Conservation (phyloP, 179 eudicot genomes). For the Spergularia azorica region DNA sequence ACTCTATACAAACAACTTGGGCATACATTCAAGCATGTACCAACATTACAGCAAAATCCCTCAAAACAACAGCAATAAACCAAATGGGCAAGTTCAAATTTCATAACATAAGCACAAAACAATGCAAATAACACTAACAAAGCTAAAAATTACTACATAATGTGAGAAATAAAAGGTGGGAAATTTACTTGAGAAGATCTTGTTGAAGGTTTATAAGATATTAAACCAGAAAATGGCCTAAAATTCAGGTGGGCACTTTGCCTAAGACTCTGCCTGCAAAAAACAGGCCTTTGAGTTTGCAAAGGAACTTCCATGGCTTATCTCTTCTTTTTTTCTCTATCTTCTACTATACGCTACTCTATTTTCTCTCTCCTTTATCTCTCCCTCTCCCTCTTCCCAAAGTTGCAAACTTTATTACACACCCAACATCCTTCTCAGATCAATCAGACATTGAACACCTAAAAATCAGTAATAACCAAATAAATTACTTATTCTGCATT, state of each 20-base stretch:
- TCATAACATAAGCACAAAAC: slow-evolving; percentile 4
- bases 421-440: slow-evolving; percentile 10
- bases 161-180: not conserved
- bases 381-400: slow-evolving; percentile 18
- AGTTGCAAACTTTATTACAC: not conserved
- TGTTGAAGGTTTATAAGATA: slow-evolving; percentile 25
- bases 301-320: slow-evolving; percentile 31
- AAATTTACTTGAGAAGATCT: slow-evolving; percentile 33
- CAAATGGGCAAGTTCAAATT: not conserved
- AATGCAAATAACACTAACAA: no score
- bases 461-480: slow-evolving; percentile 17
- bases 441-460: slow-evolving; percentile 26
- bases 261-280: slow-evolving; percentile 22
- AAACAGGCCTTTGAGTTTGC: slow-evolving; percentile 32
- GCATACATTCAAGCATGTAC: not conserved
- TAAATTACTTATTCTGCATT: not conserved
- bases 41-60: not conserved
- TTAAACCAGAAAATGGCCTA: slow-evolving; percentile 34
- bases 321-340: not conserved
- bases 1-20: not conserved
- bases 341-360: not conserved
- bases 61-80: not conserved
- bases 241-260: slow-evolving; percentile 29
- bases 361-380: slow-evolving; percentile 17
- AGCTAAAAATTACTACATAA: not conserved